Base-by-base conservation (phyloP, 495 filamentous ascomycete genomes). In the Halenospora varia region DNA sequence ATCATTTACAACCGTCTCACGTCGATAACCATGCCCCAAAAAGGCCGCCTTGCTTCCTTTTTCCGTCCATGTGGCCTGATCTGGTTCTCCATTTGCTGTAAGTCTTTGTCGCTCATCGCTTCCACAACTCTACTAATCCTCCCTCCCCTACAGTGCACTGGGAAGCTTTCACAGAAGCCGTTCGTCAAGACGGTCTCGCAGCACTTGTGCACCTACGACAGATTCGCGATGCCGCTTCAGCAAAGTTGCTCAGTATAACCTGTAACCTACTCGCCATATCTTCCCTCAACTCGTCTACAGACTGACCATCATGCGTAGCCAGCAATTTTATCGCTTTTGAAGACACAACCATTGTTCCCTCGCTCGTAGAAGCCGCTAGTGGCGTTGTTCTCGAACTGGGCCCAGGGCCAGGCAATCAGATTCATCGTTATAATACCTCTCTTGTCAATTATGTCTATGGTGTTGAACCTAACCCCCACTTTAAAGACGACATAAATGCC, bases 301-400 rank as follows among this genome's bases (percentile, higher is more conserved):
- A 50, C 48, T 61, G 25, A 49, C 1, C 17, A 8, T 55, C 44
- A 20, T 55, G 19, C 44, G 23, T 35, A 61, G 59, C 52, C n/a
- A 23, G 51, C 25, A 39, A 46, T 26, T 75, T 75, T 56, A 69
- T 71, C 53, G 63, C 69, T 1, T 75, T 62, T 48, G 74, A 77
- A 67, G 46, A 71, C 53, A 75, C 72, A 13, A 77, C 72, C 22
- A 25, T 58, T 41, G 64, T 80, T 25, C 77, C 77, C 22, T 63
- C 65, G 1, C 71, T 81, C 45, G 66, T 80, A 1, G 25, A 48
- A 17, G 26, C 63, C 47, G 73, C 74, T 18, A 18, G 41, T 3
- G 76, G 79, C 53, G 60, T 64, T 9, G 60, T 81, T 26, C 68
- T 82, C 42, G 79, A 82, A 56, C 67, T 80, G 6, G 79, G 78